Percentiles rank a stretch among this genome's conserved stretches.
These are phyloP conservation scores for Mucor circinelloides DNA, from an alignment of 371 early-diverging fungal species.

Conservation along the genomic window DNA sequence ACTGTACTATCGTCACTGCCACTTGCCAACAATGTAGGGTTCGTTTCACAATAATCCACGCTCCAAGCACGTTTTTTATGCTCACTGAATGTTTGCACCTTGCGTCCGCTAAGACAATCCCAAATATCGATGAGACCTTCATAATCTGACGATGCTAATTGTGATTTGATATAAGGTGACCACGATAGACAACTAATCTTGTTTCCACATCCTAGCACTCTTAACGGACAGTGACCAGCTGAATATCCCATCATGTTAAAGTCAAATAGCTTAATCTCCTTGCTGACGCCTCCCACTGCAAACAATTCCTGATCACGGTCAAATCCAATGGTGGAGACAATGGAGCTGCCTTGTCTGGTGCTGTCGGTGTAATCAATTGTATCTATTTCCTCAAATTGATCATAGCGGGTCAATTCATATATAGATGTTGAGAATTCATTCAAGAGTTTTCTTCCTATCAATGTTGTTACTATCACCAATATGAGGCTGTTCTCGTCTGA, in stretches of 20 bases:
- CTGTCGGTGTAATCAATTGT: slow-evolving; percentile 79
- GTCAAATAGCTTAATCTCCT: slow-evolving; percentile 90
- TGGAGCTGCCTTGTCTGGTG: slow-evolving; percentile 46
- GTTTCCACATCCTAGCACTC: slow-evolving; percentile 58
- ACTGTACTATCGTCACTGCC: slow-evolving; percentile 90
- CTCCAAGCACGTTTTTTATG: slow-evolving; percentile 92
- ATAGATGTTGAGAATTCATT: slow-evolving; percentile 66
- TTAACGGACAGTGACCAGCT: slow-evolving; percentile 66
- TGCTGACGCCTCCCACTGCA: slow-evolving; percentile 92
- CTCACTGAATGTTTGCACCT: slow-evolving; percentile 70
- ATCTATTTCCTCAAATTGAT: slow-evolving; percentile 69
- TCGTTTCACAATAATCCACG: slow-evolving; percentile 77
- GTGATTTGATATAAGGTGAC: slow-evolving; percentile 81
- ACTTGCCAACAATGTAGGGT: slow-evolving; percentile 81
- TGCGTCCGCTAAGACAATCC: slow-evolving; percentile 73
- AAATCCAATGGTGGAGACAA: slow-evolving; percentile 92
- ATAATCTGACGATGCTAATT: slow-evolving; percentile 86
- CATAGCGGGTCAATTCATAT: slow-evolving; percentile 67
- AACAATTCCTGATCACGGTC: slow-evolving; percentile 90
- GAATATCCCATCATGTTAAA: slow-evolving; percentile 58
- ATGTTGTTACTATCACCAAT: neutral
- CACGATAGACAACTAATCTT: slow-evolving; percentile 88
- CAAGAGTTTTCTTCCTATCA: slow-evolving; percentile 3
- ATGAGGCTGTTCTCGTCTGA: no score
- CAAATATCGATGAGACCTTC: slow-evolving; percentile 86